Evolutionary conservation across 768 basidiomycete genomes (phyloP).

Genomic region (Hericium erinaceus): DNA sequence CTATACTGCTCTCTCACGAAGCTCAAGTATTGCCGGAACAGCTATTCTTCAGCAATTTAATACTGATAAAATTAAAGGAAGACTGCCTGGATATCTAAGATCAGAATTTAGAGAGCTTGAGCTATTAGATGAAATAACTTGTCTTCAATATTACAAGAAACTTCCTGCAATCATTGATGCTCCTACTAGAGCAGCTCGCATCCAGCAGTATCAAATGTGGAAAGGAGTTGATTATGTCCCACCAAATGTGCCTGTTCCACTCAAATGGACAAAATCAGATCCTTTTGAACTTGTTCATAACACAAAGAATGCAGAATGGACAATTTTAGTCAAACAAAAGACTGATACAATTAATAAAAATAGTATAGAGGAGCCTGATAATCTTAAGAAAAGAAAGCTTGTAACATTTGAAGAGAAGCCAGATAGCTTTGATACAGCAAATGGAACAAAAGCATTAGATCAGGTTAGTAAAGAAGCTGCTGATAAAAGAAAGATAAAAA

Average conservation of each 20-base stretch:
- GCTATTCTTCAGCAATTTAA: conserved; percentile 11
- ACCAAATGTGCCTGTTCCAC: background rate
- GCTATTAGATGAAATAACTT: conserved; percentile 7
- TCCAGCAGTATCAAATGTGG: background rate
- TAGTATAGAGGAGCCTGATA: background rate
- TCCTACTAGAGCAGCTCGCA: background rate
- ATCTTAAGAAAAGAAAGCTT: background rate
- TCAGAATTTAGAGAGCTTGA: conserved; percentile 14
- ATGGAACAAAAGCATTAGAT: background rate
- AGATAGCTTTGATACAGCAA: background rate
- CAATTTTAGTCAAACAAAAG: background rate
- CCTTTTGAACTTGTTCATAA: background rate
- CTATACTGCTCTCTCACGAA: conserved; percentile 17
- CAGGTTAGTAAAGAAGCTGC: background rate
- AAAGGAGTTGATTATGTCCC: background rate
- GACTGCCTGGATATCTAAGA: conserved; percentile 7
- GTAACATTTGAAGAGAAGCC: background rate
- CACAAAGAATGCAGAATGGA: background rate
- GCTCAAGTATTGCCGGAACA: conserved; percentile 8
- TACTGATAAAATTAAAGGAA: conserved; percentile 3
- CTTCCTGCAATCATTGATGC: background rate
- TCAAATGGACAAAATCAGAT: background rate
- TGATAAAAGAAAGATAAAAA: background rate
- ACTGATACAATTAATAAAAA: too few species aligned
- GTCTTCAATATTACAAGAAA: background rate